Base-by-base conservation (phyloP, 805 yeast genomes). In the Wickerhamomyces ciferrii region DNA sequence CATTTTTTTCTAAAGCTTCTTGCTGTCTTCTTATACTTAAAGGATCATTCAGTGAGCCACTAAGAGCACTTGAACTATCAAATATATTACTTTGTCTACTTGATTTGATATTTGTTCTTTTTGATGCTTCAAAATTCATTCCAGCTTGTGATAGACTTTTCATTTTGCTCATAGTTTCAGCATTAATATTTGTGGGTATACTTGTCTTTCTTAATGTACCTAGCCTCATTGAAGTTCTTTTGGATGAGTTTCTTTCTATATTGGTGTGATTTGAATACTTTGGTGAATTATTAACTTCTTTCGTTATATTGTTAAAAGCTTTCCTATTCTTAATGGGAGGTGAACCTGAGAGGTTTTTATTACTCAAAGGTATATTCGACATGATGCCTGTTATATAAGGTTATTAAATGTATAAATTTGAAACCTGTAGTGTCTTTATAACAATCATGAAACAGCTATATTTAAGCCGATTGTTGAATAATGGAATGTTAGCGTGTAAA, bases 291-390 rank as follows among this genome's bases (percentile, higher is more conserved):
- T 50, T 27, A 15, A 48, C 48, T 23, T 50, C 52, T 3, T 13
- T 13, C 14, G 55, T 53, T 13, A 49, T 44, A 18, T 54, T 58
- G 14, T 39, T 32, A 3, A 58, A 44, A 0, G 54, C 59, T 31
- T 57, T 56, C 39, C 62, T 47, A 39, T 41, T 47, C 48, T 58
- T 58, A 15, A 50, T 36, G 2, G 60, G 62, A 2, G 62, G 62
- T 1, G 58, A 50, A 0, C 42, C 48, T 20, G 31, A 10, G 31
- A 27, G 11, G 11, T 27, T 8, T 8, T 27, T 5, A 10, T 10
- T 10, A 10, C 15, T 8, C 3, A 47, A 39, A 2, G 56, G 59
- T 2, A 50, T 43, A 20, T 46, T 53, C 2, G 59, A 53, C 49
- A 45, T 42, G 14, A 8, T 34, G 18, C 7, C 5, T 15, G 35